These are phyloP conservation scores for Rusavskia elegans DNA, from an alignment of 495 filamentous ascomycete genomes.

Conservation along the genomic window DNA sequence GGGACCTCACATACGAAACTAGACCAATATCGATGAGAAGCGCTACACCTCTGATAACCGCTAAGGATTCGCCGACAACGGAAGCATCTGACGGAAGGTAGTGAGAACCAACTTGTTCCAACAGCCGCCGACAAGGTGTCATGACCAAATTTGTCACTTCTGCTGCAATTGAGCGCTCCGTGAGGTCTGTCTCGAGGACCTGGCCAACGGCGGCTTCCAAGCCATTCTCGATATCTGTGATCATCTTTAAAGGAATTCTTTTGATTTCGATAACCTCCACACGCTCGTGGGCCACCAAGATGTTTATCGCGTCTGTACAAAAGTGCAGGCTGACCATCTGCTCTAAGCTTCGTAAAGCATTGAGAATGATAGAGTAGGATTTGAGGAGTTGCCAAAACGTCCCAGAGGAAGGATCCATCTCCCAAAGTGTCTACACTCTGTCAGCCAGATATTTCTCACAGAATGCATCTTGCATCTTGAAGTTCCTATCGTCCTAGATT, in stretches of 20 bases:
- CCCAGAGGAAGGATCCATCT: neutral
- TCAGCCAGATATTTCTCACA: too few relatives aligned
- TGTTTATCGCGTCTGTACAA: neutral
- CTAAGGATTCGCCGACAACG: neutral
- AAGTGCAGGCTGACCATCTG: neutral
- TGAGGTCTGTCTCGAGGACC: neutral
- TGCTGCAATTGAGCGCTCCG: neutral
- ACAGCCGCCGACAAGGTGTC: neutral
- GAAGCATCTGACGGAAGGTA: neutral
- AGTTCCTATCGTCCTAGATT: too few relatives aligned
- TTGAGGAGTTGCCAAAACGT: neutral
- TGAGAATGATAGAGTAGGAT: neutral
- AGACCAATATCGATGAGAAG: neutral
- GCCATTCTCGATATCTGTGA: neutral
- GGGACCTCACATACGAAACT: neutral
- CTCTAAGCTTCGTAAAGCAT: neutral
- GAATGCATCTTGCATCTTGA: too few relatives aligned
- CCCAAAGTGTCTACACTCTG: neutral
- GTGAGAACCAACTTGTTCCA: neutral
- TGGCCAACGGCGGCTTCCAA: neutral
- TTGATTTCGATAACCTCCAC: neutral
- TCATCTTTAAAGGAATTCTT: neutral
- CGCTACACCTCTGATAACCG: neutral
- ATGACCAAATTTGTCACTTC: neutral
- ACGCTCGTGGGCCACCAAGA: neutral